A percentile compares a stretch with the other conserved stretches of the same genome.
phyloP scores from a whole-genome alignment of 805 yeast genomes.

The Candida ortonii region DNA sequence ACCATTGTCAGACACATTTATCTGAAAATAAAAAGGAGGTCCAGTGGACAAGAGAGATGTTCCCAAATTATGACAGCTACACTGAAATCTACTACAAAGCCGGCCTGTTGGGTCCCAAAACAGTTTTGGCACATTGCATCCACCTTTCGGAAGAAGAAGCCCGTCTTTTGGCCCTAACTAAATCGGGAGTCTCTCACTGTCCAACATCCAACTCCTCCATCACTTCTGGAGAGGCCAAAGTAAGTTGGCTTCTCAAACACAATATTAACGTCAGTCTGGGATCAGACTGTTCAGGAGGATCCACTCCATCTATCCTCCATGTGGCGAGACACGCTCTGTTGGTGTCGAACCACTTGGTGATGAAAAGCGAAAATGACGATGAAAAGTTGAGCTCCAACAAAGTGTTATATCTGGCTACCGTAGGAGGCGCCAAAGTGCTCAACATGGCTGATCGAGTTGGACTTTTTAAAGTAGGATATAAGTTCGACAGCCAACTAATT shows the following conservation, averaged over 20 bases:
- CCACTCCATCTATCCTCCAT: constrained; percentile 58
- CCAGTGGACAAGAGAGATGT: constrained; percentile 64
- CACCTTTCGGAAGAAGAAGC: constrained; percentile 69
- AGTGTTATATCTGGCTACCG: constrained; percentile 76
- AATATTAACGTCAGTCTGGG: constrained; percentile 79
- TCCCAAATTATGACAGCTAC: constrained; percentile 68
- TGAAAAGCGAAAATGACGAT: constrained; percentile 45
- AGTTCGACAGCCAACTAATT: constrained; percentile 79
- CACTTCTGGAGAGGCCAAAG: constrained; percentile 87
- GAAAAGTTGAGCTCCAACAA: constrained; percentile 63
- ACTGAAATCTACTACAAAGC: constrained; percentile 73
- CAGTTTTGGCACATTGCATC: constrained; percentile 87
- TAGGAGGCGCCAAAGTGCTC: constrained; percentile 84
- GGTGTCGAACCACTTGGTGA: constrained; percentile 69
- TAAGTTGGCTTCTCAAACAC: constrained; percentile 62
- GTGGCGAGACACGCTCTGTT: constrained; percentile 68
- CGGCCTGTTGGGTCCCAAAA: constrained; percentile 56
- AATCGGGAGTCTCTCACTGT: constrained; percentile 84
- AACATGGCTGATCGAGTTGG: constrained; percentile 60
- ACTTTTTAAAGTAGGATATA: constrained; percentile 70
- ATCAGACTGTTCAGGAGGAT: constrained; percentile 79
- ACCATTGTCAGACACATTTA: constrained; percentile 89
- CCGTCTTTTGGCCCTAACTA: constrained; percentile 47
- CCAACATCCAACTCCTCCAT: constrained; percentile 88
- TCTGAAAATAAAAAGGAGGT: constrained; percentile 78